Evolutionary conservation across 1,139 yeast genomes (phyloP), one percentile per base, ranked within the genome.

Genomic region (Lodderomyces parapsilosis): DNA sequence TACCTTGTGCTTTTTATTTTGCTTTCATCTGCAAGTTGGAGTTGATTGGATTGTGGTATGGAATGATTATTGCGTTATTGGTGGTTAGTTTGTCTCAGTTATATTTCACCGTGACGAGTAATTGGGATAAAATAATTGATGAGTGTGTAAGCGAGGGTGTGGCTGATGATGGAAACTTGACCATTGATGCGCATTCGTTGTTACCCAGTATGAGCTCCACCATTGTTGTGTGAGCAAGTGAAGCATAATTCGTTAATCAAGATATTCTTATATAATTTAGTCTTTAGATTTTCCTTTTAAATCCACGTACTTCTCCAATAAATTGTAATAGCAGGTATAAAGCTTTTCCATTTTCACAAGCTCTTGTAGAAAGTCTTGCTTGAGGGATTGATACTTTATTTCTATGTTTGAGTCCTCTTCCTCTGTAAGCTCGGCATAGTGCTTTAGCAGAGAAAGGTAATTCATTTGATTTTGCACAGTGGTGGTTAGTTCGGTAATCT

Each of bases 11-110:
- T 7, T 76, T 75, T 41, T 53, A 71, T 33, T 68, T 76, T 46
- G 84, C 83, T 1, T 81, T 83, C 53, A 55, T 62, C 40, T 65
- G 68, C 40, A 47, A 70, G 2, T 51, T 71, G 55, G 71, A 73
- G 45, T 64, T 79, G 48, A 53, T 71, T 36, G 88, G 88, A 0
- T 63, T 83, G 36, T 83, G 88, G 87, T 52, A 74, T 38, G 87
- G 87, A 2, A 73, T 81, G 78, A 70, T 78, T 33, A 59, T 76
- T 42, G 86, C 84, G 2, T 62, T 81, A 43, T 52, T 71, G 30
- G 60, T 78, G 39, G 74, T 78, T 9, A 64, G 84, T 4, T 38
- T 65, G 2, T 57, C 66, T 15, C 83, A 80, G 55, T 58, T 65
- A 18, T 74, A 65, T 52, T 76, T 66, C 51, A 79, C 80, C 1